A percentile compares a stretch with the other conserved stretches of the same genome.
Evolutionary conservation across 2,329 filamentous ascomycete species (phyloP).

Genomic region (Claviceps sorghi): DNA sequence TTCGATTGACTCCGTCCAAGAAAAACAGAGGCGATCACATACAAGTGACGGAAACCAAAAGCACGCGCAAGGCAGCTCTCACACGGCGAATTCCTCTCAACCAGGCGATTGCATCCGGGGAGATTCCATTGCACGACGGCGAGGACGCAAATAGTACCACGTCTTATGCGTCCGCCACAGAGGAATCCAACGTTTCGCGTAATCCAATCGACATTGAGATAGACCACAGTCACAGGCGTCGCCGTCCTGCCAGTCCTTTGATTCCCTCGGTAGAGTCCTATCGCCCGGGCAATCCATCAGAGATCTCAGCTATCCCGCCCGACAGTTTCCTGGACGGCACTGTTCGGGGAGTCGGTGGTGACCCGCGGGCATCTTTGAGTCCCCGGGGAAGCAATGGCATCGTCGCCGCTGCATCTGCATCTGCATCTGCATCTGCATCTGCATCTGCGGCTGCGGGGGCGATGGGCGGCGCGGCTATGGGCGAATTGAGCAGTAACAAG

Average conservation of each 20-base stretch:
- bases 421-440: slow-evolving; percentile 19
- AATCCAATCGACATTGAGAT: slow-evolving; percentile 87
- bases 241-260: slow-evolving; percentile 52
- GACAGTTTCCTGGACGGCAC: slow-evolving; percentile 49
- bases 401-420: slow-evolving; percentile 21
- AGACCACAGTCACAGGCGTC: slow-evolving; percentile 43
- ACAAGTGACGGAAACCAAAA: slow-evolving; percentile 71
- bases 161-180: slow-evolving; percentile 65
- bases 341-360: slow-evolving; percentile 23
- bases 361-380: slow-evolving; percentile 26
- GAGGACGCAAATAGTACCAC: slow-evolving; percentile 53
- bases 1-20: slow-evolving; percentile 67
- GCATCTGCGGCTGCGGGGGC: slow-evolving; percentile 12
- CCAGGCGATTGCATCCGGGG: slow-evolving; percentile 24
- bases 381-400: slow-evolving; percentile 25
- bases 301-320: slow-evolving; percentile 64
- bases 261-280: slow-evolving; percentile 47
- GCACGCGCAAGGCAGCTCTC: slow-evolving; percentile 51
- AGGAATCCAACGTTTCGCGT: slow-evolving; percentile 62
- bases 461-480: slow-evolving; percentile 23
- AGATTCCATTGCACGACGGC: slow-evolving; percentile 29
- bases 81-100: slow-evolving; percentile 39
- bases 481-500: slow-evolving; percentile 30
- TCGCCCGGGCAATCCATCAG: slow-evolving; percentile 54
- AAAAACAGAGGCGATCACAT: slow-evolving; percentile 59